Evolutionary conservation across 164 flowering plant species (phyloP).

Genomic region (Vitis labrusca): DNA sequence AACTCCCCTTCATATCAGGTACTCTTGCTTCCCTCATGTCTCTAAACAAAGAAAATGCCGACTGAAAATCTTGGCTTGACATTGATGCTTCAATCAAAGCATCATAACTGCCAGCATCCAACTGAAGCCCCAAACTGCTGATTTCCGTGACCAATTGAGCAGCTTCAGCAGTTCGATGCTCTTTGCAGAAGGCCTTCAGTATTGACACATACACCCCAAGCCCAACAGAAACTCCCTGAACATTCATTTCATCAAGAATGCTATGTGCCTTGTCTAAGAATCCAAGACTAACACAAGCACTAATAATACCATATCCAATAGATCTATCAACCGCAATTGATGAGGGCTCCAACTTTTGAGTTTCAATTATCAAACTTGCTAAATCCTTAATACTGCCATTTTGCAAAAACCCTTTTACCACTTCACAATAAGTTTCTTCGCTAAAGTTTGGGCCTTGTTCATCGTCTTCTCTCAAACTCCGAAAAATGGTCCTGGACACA

Average conservation of each 20-base stretch:
- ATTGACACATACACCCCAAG: constrained; percentile 88
- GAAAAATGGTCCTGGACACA: constrained; percentile 46
- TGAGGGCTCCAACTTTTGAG: constrained; percentile 69
- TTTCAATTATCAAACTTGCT: constrained; percentile 61
- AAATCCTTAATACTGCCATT: constrained; percentile 53
- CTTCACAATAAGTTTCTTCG: constrained; percentile 56
- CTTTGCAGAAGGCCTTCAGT: constrained; percentile 82
- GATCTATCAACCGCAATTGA: constrained; percentile 42
- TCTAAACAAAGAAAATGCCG: constrained; percentile 84
- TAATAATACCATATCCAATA: constrained; percentile 74
- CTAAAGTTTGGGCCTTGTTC: constrained; percentile 32
- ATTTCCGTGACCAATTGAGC: constrained; percentile 81
- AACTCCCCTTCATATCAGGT: constrained; percentile 73
- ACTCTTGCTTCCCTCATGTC: constrained; percentile 85
- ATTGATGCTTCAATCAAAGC: constrained; percentile 84
- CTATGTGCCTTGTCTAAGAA: constrained; percentile 77
- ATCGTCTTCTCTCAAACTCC: constrained; percentile 40
- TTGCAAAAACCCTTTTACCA: constrained; percentile 66
- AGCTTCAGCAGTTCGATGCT: constrained; percentile 84
- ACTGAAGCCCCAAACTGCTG: constrained; percentile 57
- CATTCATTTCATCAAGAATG: constrained; percentile 84
- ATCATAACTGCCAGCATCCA: constrained; percentile 67
- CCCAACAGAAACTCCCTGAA: constrained; percentile 63
- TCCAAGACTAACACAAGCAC: constrained; percentile 76
- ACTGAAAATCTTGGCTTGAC: constrained; percentile 90